Percentiles rank a stretch among this genome's conserved stretches.
Evolutionary conservation across 345 rosid genomes (phyloP).

Genomic region (Tarenaya hassleriana): DNA sequence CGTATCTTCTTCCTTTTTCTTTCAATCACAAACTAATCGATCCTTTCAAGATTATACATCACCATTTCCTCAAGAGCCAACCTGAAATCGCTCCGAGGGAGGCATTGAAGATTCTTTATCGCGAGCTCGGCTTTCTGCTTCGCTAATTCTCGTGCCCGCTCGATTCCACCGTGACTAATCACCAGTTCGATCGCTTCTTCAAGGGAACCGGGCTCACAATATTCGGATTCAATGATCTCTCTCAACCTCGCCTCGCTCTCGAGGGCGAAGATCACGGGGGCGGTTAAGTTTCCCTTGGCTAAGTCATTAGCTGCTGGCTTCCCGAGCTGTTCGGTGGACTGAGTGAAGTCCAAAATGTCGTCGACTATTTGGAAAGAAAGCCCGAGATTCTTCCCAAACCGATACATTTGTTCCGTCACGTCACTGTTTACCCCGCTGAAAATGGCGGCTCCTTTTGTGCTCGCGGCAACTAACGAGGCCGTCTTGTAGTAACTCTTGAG

Average conservation of each 20-base stretch:
- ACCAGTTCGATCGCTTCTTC: slow-evolving; percentile 67
- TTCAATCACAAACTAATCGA: no score
- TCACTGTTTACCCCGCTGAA: slow-evolving; percentile 62
- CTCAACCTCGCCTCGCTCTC: slow-evolving; percentile 70
- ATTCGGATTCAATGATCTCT: slow-evolving; percentile 86
- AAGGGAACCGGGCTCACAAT: slow-evolving; percentile 73
- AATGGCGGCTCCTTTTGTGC: slow-evolving; percentile 89
- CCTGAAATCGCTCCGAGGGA: slow-evolving; percentile 51
- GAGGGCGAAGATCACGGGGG: slow-evolving; percentile 80
- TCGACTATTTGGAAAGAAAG: slow-evolving; percentile 86
- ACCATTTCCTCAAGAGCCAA: slow-evolving; percentile 79
- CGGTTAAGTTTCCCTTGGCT: slow-evolving; percentile 82
- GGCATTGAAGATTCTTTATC: slow-evolving; percentile 55
- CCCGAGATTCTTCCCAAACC: slow-evolving; percentile 84
- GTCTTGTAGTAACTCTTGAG: slow-evolving; percentile 92
- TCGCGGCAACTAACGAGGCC: slow-evolving; percentile 87
- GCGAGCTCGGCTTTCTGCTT: slow-evolving; percentile 80
- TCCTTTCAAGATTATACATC: slow-evolving; percentile 79
- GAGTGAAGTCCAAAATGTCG: slow-evolving; percentile 90
- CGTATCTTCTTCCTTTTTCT: background rate
- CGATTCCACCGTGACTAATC: slow-evolving; percentile 61
- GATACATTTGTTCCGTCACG: slow-evolving; percentile 54
- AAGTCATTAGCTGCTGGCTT: slow-evolving; percentile 87
- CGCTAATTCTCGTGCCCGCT: slow-evolving; percentile 67
- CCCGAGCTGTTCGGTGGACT: slow-evolving; percentile 87